Evolutionary conservation across 352 stramenopile genomes (phyloP).

Genomic region (Phytophthora sojae): DNA sequence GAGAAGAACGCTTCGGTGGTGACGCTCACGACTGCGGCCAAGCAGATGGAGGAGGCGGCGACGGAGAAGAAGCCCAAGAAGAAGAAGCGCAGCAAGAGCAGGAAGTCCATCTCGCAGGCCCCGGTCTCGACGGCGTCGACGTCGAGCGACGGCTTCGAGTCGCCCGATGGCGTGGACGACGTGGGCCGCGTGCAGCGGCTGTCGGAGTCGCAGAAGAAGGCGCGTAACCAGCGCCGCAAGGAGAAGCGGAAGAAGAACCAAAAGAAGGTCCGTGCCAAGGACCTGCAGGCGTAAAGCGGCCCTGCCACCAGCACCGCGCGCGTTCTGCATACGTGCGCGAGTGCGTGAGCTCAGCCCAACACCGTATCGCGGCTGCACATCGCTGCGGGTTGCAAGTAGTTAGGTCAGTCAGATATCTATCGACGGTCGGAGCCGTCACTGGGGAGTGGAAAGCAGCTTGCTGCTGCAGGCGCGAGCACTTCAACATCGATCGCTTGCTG

Average conservation of each 20-base stretch:
- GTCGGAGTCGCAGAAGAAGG: slow-evolving; percentile 67
- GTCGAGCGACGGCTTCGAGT: slow-evolving; percentile 42
- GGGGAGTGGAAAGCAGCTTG: slow-evolving; percentile 24
- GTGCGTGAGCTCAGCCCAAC: slow-evolving; percentile 20
- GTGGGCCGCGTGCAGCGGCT: slow-evolving; percentile 41
- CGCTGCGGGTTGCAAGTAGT: slow-evolving; percentile 31
- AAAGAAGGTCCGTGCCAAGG: slow-evolving; percentile 53
- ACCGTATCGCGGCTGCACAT: slow-evolving; percentile 12
- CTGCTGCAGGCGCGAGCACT: slow-evolving; percentile 25
- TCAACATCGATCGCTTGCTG: slow-evolving; percentile 16
- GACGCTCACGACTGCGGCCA: slow-evolving; percentile 21
- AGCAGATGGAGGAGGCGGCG: slow-evolving; percentile 19
- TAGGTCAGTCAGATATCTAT: slow-evolving; percentile 36
- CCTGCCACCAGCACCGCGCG: slow-evolving; percentile 29
- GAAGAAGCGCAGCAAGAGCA: slow-evolving; percentile 46
- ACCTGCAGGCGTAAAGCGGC: slow-evolving; percentile 31
- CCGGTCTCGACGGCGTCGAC: slow-evolving; percentile 31
- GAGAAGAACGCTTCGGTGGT: slow-evolving; percentile 42
- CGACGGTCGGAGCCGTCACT: slow-evolving; percentile 18
- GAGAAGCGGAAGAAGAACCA: slow-evolving; percentile 82
- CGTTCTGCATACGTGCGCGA: slow-evolving; percentile 27
- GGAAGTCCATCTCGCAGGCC: slow-evolving; percentile 30
- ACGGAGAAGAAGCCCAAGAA: slow-evolving; percentile 43
- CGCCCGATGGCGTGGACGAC: slow-evolving; percentile 41
- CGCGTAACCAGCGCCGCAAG: slow-evolving; percentile 77